Evolutionary conservation across 495 filamentous ascomycete species (phyloP), one percentile per base, ranked within the genome.

Genomic region (Ascodesmis nigricans): DNA sequence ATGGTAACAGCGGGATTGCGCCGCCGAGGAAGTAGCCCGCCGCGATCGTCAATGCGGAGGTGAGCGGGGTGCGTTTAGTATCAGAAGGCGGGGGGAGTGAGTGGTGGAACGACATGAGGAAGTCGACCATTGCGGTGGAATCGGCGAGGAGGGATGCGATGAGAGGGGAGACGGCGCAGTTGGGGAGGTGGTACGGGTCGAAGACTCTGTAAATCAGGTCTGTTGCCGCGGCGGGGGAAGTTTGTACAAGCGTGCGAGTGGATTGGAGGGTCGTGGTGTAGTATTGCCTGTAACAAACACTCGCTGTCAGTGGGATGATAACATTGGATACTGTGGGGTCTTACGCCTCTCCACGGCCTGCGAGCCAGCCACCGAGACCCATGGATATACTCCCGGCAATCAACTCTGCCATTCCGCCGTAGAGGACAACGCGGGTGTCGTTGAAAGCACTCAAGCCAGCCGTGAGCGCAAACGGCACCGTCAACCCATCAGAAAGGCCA

Each of bases 11-110:
- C 7, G 75, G 75, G 0, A 81, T 54, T 16, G 76, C 62, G 1
- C 78, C 78, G 17, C 75, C 77, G 32, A 81, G 51, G 40, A 80
- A 67, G 52, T 83, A 83, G 5, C 71, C 74, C 4, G 73, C 40
- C 0, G 74, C 68, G 31, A 83, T 72, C 1, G 60, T 63, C 1
- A 62, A 33, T 3, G 62, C 64, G 0, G 55, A 51, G 0, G 58
- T 20, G 0, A 55, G 17, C 2, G 61, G 53, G 1, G 52, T 45
- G 1, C 50, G 43, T 10, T 27, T 27, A 2, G 16, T 29, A 14
- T 31, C 38, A 5, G 33, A 36, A 4, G 23, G 40, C 2, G 35
- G 24, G 4, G 39, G 35, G 1, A 61, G 52, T 6, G 60, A 63
- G 45, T 69, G 61, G 25, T 68, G 63, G 45, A 71, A 71, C 38